Evolutionary conservation across 2,329 filamentous ascomycete species (phyloP), one percentile per base, ranked within the genome.

Genomic region (Ophiostoma ulmi): DNA sequence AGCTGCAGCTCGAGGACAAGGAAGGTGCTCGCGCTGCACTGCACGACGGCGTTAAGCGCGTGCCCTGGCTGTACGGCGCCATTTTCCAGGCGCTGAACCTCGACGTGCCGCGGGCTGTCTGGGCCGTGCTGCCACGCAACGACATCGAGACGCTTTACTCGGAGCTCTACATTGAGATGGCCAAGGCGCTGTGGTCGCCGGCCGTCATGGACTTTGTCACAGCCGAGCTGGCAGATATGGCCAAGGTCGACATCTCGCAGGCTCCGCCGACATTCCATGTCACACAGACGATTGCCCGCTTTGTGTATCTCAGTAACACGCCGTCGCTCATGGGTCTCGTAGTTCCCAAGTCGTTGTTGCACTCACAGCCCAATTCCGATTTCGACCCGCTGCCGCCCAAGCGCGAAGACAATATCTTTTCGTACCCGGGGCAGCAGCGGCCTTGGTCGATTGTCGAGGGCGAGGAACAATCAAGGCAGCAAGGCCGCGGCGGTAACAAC

Each of bases 1-100:
- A 91, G 72, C 83, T 93, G 64, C 90, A 93, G 72, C 81, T 90
- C 14, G 87, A 88, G 61, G 88, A 94, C 71, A 82, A 82, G 1
- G 83, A 85, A 22, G 87, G 88, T 66, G 91, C 91, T 44, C 87
- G 89, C 72, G 83, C 85, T 69, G 81, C 88, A 7, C 84, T 98
- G 8, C 82, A 83, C 5, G 81, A 84, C 8, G 91, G 92, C 1
- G 91, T 97, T 78, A 84, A 87, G 71, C 83, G 83, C 38, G 87
- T 93, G 69, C 94, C 95, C 0, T 99, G 94, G 93, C 83, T 97
- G 2, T 93, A 94, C 75, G 89, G 87, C 70, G 84, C 89, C 31
- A 82, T 99, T 4, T 95, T 94, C 78, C 90, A 91, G 75, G 91
- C 92, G 67, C 83, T 98, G 36, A 89, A 90, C 73, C 84, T 97